Percentiles rank a stretch among this genome's conserved stretches.
phyloP scores from a whole-genome alignment of 371 early-diverging fungal genomes.

The Polyrhizophydium stewartii region DNA sequence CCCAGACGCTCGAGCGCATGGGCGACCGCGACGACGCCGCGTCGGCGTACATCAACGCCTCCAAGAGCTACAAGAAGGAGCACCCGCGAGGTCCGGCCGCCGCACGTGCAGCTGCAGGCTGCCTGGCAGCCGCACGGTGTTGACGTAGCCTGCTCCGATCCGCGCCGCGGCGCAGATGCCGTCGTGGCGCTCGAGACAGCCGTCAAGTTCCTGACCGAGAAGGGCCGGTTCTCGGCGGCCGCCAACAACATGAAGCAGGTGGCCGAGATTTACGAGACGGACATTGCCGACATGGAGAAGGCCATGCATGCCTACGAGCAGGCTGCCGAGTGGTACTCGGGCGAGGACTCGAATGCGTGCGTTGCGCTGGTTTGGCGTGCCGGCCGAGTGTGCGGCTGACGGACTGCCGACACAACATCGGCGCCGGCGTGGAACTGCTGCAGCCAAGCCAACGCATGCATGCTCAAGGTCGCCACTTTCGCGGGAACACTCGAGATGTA shows the following conservation, averaged over 20 bases:
- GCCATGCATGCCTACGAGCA: slow-evolving; percentile 83
- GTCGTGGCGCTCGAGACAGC: slow-evolving; percentile 68
- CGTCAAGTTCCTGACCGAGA: slow-evolving; percentile 69
- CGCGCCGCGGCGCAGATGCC: slow-evolving; percentile 53
- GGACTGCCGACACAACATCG: neutral
- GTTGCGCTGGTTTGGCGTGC: slow-evolving; percentile 12
- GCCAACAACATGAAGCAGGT: slow-evolving; percentile 91
- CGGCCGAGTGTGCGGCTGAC: neutral
- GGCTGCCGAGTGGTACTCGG: slow-evolving; percentile 87
- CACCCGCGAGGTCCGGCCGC: slow-evolving; percentile 63
- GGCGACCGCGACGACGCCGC: slow-evolving; percentile 82
- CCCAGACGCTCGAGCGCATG: slow-evolving; percentile 60
- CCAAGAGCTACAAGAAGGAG: slow-evolving; percentile 80
- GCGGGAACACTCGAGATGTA: slow-evolving; percentile 88
- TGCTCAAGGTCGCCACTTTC: slow-evolving; percentile 86
- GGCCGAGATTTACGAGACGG: slow-evolving; percentile 88
- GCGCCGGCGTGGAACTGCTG: neutral
- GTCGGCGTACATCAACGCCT: slow-evolving; percentile 74
- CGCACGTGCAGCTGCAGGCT: too few relatives aligned
- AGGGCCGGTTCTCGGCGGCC: slow-evolving; percentile 85
- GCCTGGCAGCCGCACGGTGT: neutral
- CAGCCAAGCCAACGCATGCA: slow-evolving; percentile 83
- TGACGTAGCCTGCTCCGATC: neutral
- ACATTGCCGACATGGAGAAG: slow-evolving; percentile 72
- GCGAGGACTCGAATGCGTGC: slow-evolving; percentile 85